Evolutionary conservation across 805 yeast species (phyloP).

Genomic region (Monosporozyma yasuniensis): DNA sequence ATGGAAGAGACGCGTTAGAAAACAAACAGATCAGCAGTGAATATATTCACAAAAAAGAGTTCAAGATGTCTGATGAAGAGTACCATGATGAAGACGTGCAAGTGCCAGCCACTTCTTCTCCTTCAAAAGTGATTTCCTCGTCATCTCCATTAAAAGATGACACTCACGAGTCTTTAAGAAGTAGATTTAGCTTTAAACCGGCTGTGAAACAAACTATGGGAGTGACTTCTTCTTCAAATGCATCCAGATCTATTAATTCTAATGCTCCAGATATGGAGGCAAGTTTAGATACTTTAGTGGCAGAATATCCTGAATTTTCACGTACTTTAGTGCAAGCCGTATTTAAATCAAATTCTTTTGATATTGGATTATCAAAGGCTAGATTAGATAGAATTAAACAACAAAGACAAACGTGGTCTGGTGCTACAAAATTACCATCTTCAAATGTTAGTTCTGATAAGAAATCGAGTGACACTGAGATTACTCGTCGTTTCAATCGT

Average conservation of each 20-base stretch:
- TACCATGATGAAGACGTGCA: conserved; percentile 29
- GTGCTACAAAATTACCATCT: neutral
- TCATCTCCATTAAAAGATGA: conserved; percentile 23
- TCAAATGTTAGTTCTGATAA: neutral
- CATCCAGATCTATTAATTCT: neutral
- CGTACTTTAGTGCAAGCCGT: conserved; percentile 32
- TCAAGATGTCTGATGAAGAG: neutral
- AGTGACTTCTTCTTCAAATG: conserved; percentile 4
- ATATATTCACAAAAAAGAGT: neutral
- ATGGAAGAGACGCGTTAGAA: neutral
- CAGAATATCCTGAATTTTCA: conserved; percentile 30
- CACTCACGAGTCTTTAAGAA: conserved; percentile 23
- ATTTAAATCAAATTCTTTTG: conserved; percentile 31
- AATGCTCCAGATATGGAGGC: conserved; percentile 10
- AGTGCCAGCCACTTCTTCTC: conserved; percentile 45
- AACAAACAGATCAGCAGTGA: neutral
- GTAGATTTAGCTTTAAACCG: conserved; percentile 36
- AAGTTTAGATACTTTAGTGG: conserved; percentile 10
- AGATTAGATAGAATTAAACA: conserved; percentile 24
- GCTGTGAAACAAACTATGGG: neutral
- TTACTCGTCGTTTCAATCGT: neutral
- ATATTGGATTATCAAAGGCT: conserved; percentile 29
- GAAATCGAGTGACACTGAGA: neutral
- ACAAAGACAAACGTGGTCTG: conserved; percentile 22
- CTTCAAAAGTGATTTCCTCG: conserved; percentile 13